phyloP scores from a whole-genome alignment of 345 rosid species.

The Citrus cavaleriei region DNA sequence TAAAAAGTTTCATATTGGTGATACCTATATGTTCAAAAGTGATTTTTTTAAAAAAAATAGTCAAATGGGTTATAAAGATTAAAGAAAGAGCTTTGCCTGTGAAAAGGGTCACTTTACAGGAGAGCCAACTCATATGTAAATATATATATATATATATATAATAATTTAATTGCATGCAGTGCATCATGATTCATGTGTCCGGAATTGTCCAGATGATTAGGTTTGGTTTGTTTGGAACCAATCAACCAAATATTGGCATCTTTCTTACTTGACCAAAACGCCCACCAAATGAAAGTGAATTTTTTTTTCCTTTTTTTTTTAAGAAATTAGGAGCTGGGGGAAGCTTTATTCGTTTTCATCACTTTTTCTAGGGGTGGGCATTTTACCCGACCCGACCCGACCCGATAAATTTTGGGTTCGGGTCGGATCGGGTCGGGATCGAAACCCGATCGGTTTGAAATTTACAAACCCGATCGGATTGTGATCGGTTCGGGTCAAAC shows the following conservation, averaged over 20 bases:
- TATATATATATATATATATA: neutral
- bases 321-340: neutral
- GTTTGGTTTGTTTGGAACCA: slow-evolving; percentile 2
- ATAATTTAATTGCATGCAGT: neutral
- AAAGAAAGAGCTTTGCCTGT: neutral
- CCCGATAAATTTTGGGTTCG: too few relatives aligned
- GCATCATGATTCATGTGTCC: neutral
- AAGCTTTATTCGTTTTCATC: neutral
- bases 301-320: neutral
- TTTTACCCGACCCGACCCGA: too few relatives aligned
- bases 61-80: neutral
- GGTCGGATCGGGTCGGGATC: too few relatives aligned
- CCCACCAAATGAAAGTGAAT: neutral
- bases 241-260: slow-evolving; percentile 16
- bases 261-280: slow-evolving; percentile 6
- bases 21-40: neutral
- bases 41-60: neutral
- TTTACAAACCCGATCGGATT: too few relatives aligned
- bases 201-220: slow-evolving; percentile 12
- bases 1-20: neutral
- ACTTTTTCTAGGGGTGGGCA: slow-evolving; percentile 7
- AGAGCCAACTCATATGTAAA: neutral
- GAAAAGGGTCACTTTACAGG: neutral
- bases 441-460: too few relatives aligned
- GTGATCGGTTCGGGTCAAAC: too few relatives aligned